Evolutionary conservation across 1,284 basidiomycete species (phyloP).

Genomic region (Rhizoctonia solani): DNA sequence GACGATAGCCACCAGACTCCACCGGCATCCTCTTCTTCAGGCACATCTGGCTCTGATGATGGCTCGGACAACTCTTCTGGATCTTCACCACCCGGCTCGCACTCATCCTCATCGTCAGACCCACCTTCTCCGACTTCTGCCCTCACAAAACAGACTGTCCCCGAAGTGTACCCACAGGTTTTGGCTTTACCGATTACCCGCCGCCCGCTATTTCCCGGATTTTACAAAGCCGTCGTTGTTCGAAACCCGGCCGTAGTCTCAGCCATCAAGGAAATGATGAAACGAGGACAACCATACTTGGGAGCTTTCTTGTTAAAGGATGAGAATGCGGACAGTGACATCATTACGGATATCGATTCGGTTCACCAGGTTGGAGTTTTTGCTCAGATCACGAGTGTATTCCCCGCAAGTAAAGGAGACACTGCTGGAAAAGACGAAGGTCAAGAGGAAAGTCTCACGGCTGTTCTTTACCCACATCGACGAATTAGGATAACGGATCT

Average conservation of each 20-base stretch:
- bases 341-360: slow-evolving; percentile 85
- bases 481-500: slow-evolving; percentile 90
- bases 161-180: slow-evolving; percentile 90
- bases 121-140: slow-evolving; percentile 50
- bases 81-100: slow-evolving; percentile 36
- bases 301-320: slow-evolving; percentile 98
- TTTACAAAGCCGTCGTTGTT: slow-evolving; percentile 96
- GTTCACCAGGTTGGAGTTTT: slow-evolving; percentile 96
- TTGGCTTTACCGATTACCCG: slow-evolving; percentile 95
- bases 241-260: slow-evolving; percentile 89
- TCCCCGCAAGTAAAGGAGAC: slow-evolving; percentile 61
- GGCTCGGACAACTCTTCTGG: slow-evolving; percentile 27
- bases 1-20: slow-evolving; percentile 35
- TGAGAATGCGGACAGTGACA: slow-evolving; percentile 89
- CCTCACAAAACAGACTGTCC: slow-evolving; percentile 81
- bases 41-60: slow-evolving; percentile 25
- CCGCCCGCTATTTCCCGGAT: slow-evolving; percentile 94
- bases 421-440: slow-evolving; percentile 54
- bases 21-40: slow-evolving; percentile 36
- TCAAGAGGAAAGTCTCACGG: slow-evolving; percentile 86
- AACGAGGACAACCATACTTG: slow-evolving; percentile 95
- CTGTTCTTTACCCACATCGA: slow-evolving; percentile 94
- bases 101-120: slow-evolving; percentile 34
- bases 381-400: slow-evolving; percentile 96
- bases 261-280: slow-evolving; percentile 96